A percentile compares a stretch with the other conserved stretches of the same genome.
Conservation (phyloP, 306 rosid genomes). For the Sindora glabra region DNA sequence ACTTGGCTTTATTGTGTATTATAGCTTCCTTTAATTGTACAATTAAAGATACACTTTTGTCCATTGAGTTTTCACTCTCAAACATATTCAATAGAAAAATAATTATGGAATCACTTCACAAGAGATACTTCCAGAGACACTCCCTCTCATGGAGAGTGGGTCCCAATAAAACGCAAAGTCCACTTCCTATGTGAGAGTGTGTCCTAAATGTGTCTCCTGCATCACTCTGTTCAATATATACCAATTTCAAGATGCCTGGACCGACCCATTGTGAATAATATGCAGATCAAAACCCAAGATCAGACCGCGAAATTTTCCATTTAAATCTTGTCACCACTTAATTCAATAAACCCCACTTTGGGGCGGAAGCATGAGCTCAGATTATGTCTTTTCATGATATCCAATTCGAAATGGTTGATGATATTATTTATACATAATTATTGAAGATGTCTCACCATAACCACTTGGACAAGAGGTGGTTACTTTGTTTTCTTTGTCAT, state of each 20-base stretch:
- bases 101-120: no score
- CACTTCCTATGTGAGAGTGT: no score
- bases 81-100: neutral
- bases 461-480: neutral
- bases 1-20: neutral
- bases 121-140: no score
- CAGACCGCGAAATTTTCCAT: neutral
- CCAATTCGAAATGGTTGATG: neutral
- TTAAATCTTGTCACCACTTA: slow-evolving; percentile 3
- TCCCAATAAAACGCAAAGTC: no score
- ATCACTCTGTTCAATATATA: neutral
- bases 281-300: neutral
- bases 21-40: neutral
- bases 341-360: neutral
- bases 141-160: no score
- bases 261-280: neutral
- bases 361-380: neutral
- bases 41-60: neutral
- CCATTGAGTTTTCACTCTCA: neutral
- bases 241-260: neutral
- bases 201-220: no score
- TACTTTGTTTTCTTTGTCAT: neutral
- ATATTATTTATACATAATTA: neutral
- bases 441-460: neutral
- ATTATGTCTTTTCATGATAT: neutral